Percentiles rank a stretch among this genome's conserved stretches.
These are phyloP conservation scores for Hibiscus mutabilis DNA, from an alignment of 345 rosid species.

Conservation along the genomic window DNA sequence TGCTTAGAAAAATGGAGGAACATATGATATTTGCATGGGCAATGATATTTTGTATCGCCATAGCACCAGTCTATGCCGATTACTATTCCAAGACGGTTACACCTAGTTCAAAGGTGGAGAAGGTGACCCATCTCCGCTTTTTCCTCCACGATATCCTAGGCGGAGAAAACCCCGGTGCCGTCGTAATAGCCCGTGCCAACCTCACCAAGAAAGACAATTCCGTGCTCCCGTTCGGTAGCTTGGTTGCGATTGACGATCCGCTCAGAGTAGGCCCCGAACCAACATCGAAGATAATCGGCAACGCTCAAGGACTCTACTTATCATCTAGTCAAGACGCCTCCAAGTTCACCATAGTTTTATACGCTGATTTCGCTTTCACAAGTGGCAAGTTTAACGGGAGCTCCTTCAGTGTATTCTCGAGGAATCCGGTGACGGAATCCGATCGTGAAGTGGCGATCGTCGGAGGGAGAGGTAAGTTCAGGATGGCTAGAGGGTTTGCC, in stretches of 20 bases:
- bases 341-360: conserved; percentile 22
- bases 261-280: neutral
- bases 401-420: conserved; percentile 39
- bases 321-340: neutral
- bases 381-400: conserved; percentile 34
- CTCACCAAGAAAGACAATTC: neutral
- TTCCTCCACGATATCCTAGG: conserved; percentile 31
- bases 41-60: neutral
- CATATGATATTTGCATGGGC: neutral
- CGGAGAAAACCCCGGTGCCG: conserved; percentile 27
- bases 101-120: neutral
- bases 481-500: conserved; percentile 40
- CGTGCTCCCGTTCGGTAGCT: neutral
- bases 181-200: conserved; percentile 20
- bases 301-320: neutral
- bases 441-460: neutral
- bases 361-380: conserved; percentile 36
- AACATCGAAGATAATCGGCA: neutral
- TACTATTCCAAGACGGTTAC: neutral
- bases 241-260: neutral
- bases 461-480: conserved; percentile 39
- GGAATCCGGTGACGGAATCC: conserved; percentile 30
- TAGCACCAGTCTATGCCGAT: neutral
- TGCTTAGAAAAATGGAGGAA: neutral
- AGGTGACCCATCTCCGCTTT: conserved; percentile 18